phyloP scores from a whole-genome alignment of 768 basidiomycete species.

The Boletus sp. region DNA sequence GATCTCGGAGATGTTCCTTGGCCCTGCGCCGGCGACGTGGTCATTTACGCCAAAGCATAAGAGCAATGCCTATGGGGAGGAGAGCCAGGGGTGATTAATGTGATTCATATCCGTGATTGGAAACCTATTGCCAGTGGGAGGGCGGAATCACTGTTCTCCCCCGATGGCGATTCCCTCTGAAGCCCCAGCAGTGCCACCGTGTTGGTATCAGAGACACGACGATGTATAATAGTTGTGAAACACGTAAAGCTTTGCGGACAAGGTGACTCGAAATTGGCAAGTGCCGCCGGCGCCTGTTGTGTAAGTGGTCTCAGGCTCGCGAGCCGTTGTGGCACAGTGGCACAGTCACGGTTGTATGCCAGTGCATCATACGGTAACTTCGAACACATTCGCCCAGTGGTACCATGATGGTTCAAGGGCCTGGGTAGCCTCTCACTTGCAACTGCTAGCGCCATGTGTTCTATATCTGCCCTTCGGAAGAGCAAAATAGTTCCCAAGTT shows the following conservation, averaged over 20 bases:
- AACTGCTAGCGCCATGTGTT: no score
- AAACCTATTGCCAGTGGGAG: neutral
- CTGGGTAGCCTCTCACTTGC: no score
- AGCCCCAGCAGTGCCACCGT: neutral
- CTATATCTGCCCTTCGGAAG: no score
- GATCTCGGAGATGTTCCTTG: slow-evolving; percentile 94
- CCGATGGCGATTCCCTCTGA: neutral
- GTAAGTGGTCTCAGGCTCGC: neutral
- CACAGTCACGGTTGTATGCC: no score
- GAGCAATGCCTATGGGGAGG: slow-evolving; percentile 73
- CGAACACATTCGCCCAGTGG: no score
- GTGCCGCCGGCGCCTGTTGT: neutral
- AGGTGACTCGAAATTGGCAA: neutral
- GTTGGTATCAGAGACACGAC: neutral
- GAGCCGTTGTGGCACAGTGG: neutral
- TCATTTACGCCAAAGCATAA: slow-evolving; percentile 92
- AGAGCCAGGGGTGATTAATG: slow-evolving; percentile 52
- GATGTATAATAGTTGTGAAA: neutral
- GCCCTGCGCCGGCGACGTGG: slow-evolving; percentile 81
- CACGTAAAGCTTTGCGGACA: neutral
- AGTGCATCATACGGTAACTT: no score
- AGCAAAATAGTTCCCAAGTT: no score
- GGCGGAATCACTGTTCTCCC: neutral
- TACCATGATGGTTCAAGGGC: no score
- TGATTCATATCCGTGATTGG: slow-evolving; percentile 17